phyloP scores from a whole-genome alignment of 2,329 filamentous ascomycete species.

The Aspergillus latus region DNA sequence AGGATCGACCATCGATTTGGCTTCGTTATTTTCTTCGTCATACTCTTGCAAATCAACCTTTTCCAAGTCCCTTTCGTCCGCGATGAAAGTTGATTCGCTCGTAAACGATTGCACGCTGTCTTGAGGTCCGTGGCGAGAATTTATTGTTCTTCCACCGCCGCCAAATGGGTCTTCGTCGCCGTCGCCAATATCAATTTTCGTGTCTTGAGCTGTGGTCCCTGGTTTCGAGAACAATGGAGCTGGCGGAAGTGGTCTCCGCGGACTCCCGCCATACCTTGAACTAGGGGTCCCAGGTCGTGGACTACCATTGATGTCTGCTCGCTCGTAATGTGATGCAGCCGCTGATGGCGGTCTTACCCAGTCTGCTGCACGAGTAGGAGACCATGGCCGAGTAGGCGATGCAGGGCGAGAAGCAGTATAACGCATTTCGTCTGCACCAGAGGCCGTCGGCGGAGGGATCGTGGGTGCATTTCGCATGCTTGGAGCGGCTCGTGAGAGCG shows the following conservation, averaged over 20 bases:
- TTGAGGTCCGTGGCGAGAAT: conserved; percentile 57
- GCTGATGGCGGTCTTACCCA: conserved; percentile 65
- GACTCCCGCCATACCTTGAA: conserved; percentile 83
- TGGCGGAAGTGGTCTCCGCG: conserved; percentile 80
- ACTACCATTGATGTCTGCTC: conserved; percentile 82
- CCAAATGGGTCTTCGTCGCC: conserved; percentile 70
- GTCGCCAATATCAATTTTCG: conserved; percentile 53
- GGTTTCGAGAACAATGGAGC: conserved; percentile 75
- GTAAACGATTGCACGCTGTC: conserved; percentile 61
- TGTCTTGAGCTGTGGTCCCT: conserved; percentile 37
- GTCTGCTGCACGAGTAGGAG: conserved; percentile 58
- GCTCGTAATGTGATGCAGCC: conserved; percentile 74
- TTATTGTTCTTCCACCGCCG: conserved; percentile 36
- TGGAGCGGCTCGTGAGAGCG: conserved; percentile 42
- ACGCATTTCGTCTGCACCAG: conserved; percentile 35
- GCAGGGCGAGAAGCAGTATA: conserved; percentile 37
- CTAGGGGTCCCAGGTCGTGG: conserved; percentile 89
- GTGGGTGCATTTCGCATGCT: conserved; percentile 43
- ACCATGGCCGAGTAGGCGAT: conserved; percentile 53
- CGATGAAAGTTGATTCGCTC: conserved; percentile 59
- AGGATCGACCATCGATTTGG: conserved; percentile 57
- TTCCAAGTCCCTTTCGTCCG: conserved; percentile 52
- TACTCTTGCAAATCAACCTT: conserved; percentile 51
- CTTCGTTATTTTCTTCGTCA: conserved; percentile 45
- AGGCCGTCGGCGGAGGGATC: conserved; percentile 42